Percentiles rank a stretch among this genome's conserved stretches.
Evolutionary conservation across 768 basidiomycete species (phyloP).

Genomic region (Tephrocybe rancida): DNA sequence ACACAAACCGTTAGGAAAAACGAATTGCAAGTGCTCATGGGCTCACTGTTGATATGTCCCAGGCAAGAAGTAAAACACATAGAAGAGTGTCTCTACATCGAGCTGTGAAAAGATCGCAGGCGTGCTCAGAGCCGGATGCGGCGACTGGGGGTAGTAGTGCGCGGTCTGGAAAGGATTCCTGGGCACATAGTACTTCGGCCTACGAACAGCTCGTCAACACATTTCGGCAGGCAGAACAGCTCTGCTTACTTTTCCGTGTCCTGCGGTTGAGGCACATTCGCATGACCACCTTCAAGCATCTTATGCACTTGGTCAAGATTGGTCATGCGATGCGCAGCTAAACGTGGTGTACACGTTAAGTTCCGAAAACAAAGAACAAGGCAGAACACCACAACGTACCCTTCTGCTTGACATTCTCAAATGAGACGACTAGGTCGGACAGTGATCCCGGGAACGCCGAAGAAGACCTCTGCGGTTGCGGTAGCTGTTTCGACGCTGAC

Average conservation of each 20-base stretch:
- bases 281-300: slow-evolving; percentile 90
- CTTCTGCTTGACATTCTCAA: slow-evolving; percentile 96
- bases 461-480: slow-evolving; percentile 39
- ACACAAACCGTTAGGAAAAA: slow-evolving; percentile 7
- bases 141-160: slow-evolving; percentile 90
- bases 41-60: slow-evolving; percentile 97
- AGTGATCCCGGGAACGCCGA: slow-evolving; percentile 79
- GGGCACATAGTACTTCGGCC: slow-evolving; percentile 96
- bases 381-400: slow-evolving; percentile 47
- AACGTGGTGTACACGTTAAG: slow-evolving; percentile 5
- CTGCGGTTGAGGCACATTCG: slow-evolving; percentile 86
- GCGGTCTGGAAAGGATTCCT: slow-evolving; percentile 92
- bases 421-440: slow-evolving; percentile 91
- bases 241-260: slow-evolving; percentile 88
- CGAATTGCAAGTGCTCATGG: neutral
- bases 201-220: slow-evolving; percentile 31
- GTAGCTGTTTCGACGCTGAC: slow-evolving; percentile 46
- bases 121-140: slow-evolving; percentile 78
- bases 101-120: slow-evolving; percentile 86
- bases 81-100: slow-evolving; percentile 97
- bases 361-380: neutral
- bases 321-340: slow-evolving; percentile 79
- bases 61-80: slow-evolving; percentile 97
- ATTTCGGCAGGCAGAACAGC: slow-evolving; percentile 2
- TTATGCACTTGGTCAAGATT: slow-evolving; percentile 92